Conservation (phyloP, 352 stramenopile genomes). For the Phytopythium sindhum region DNA sequence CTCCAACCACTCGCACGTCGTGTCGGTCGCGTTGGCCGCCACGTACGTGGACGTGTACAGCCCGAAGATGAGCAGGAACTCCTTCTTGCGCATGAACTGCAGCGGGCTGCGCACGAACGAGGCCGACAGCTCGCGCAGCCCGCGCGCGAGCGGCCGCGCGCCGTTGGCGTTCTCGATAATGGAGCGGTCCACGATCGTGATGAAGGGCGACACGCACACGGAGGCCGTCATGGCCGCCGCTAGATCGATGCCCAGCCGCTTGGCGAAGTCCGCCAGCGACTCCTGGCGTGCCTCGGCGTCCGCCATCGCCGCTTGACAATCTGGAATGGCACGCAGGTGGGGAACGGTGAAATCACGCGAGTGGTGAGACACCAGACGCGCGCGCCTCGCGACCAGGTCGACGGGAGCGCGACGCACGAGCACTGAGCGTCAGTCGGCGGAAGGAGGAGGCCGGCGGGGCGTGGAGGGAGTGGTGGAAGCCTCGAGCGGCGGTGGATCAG, state of each 20-base stretch:
- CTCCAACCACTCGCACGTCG: constrained; percentile 74
- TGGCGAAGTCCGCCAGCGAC: constrained; percentile 26
- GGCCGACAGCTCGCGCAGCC: constrained; percentile 57
- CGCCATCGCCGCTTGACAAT: not conserved
- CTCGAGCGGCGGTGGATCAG: no score
- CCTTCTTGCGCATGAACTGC: constrained; percentile 78
- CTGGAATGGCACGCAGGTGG: no score
- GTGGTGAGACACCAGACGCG: not conserved
- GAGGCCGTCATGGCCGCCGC: constrained; percentile 58
- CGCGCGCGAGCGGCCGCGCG: constrained; percentile 50
- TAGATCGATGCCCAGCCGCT: constrained; percentile 60
- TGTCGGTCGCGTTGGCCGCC: constrained; percentile 83
- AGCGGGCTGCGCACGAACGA: constrained; percentile 68
- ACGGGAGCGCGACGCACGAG: no score
- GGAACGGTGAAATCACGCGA: no score
- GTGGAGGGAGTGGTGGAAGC: not conserved
- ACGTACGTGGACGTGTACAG: constrained; percentile 90
- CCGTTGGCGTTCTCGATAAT: constrained; percentile 90
- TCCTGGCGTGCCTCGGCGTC: constrained; percentile 3
- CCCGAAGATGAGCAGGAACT: constrained; percentile 89
- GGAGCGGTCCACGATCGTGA: constrained; percentile 85
- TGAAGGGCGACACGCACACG: constrained; percentile 80
- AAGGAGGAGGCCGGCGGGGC: not conserved
- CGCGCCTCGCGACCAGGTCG: not conserved
- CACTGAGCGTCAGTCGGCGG: not conserved